Evolutionary conservation across 345 rosid genomes (phyloP).

Genomic region (Bruguiera parviflora): DNA sequence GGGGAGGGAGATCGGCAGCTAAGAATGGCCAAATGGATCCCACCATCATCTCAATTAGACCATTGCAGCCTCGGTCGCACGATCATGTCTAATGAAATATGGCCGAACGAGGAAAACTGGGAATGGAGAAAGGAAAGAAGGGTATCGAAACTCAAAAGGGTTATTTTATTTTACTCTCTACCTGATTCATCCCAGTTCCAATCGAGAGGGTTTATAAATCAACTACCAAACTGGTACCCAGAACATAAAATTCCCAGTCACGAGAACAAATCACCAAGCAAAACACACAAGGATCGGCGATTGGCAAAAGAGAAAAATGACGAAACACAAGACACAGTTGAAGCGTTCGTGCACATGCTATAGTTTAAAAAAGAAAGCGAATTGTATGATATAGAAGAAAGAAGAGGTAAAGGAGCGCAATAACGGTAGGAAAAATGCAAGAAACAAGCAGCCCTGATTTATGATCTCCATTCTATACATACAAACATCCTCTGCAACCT

Average conservation of each 20-base stretch:
- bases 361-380: constrained; percentile 20
- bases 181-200: no score
- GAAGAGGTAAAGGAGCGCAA: constrained; percentile 39
- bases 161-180: no score
- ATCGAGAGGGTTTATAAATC: no score
- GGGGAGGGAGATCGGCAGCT: background rate
- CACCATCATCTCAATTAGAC: constrained; percentile 21
- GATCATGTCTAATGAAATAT: background rate
- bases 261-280: background rate
- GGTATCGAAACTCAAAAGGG: no score
- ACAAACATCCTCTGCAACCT: constrained; percentile 52
- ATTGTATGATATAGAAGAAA: constrained; percentile 38
- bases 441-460: constrained; percentile 36
- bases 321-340: constrained; percentile 35
- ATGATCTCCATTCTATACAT: constrained; percentile 52
- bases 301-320: background rate
- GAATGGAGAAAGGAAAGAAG: no score
- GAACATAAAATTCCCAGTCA: background rate
- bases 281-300: background rate
- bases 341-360: constrained; percentile 44
- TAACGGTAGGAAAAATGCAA: constrained; percentile 13
- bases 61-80: constrained; percentile 10
- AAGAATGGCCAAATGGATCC: constrained; percentile 13
- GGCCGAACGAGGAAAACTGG: no score
- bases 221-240: no score